Base-by-base conservation (phyloP, 352 stramenopile species). In the Thraustochytrium striatum region DNA sequence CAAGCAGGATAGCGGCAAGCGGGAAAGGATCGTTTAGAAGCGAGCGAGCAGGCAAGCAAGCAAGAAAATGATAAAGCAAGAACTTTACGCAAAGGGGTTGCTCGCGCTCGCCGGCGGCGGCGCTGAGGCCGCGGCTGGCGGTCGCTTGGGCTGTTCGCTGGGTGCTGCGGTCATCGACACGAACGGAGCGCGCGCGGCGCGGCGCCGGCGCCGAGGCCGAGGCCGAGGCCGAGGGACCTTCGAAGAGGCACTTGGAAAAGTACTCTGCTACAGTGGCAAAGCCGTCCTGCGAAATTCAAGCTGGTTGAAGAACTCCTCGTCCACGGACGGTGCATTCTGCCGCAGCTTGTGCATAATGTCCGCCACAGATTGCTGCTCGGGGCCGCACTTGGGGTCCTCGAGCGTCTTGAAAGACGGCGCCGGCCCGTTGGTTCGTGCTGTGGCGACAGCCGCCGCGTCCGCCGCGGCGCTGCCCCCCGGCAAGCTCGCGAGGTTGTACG, bases 221-320 rank as follows among this genome's bases (percentile, higher is more conserved):
- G 25, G 25, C 68, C 84, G n/a, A n/a, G n/a, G n/a, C n/a, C n/a
- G n/a, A n/a, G n/a, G n/a, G n/a, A n/a, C n/a, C 90, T 84, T 93
- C 92, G 85, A 96, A 94, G 78, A 96, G 93, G 43, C 91, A 91
- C 84, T 96, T 96, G 58, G 90, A 91, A 87, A 96, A 95, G 84
- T 94, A 96, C 79, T 94, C 89, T 33, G 90, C 90, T 62, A 96
- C 92, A 5, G 88, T 92, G 79, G 93, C 85, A 81, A 96, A 96
- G 13, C 90, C 90, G 58, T 95, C 89, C 16, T 89, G 87, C 0
- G 89, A 87, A 0, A 89, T 93, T 96, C 90, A 2, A 96, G 85
- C 30, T 96, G 90, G 72, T 94, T 93, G 87, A 92, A 96, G 72
- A 96, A 96, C 85, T 94, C 88, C 72, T 96, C 91, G 84, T 96